Base-by-base conservation (phyloP, 352 stramenopile genomes). In the Globisporangium abappressorium region DNA sequence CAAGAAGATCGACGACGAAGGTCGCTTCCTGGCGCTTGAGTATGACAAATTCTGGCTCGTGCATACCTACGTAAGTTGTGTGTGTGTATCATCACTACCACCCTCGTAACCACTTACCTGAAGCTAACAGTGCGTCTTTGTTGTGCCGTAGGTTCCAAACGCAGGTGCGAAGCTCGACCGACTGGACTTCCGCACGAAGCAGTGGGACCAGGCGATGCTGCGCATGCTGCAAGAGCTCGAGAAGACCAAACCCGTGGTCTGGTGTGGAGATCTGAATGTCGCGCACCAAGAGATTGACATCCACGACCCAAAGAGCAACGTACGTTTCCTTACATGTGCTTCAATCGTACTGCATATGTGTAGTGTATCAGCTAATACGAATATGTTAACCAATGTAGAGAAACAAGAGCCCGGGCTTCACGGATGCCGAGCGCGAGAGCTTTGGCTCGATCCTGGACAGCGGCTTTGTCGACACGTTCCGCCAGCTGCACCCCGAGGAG, bases 261-360 rank as follows among this genome's bases (percentile, higher is more conserved):
- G 84, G 85, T 94, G 87, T 64, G 87, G 87, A 24, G 87, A 95
- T 64, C 65, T 95, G 57, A 95, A 95, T 69, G 87, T 95, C 60
- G 87, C 87, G 33, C 82, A 95, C 77, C 69, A 95, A 73, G 87
- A 95, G 63, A 94, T 95, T 56, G 87, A 95, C 70, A 95, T 95
- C 62, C 87, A 95, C 68, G 84, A 95, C 75, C 87, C 87, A 46
- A 93, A 93, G 68, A 73, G 75, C 51, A 95, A 95, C 68, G 80
- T 89, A 72, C 46, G 75, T 47, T 22, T 5, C 3, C 5, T 33
- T 33, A 33, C 24, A 24, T 43, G 0, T 26, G 20, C 20, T 11
- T 46, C 15, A 15, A 30, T n/a, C 33, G 0, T 34, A 26, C 24
- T 26, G 24, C 24, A 12, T 38, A 41, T 36, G 24, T 33, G 14